Evolutionary conservation across 2,329 filamentous ascomycete species (phyloP), one percentile per base, ranked within the genome.

Genomic region (Cercospora canescens): DNA sequence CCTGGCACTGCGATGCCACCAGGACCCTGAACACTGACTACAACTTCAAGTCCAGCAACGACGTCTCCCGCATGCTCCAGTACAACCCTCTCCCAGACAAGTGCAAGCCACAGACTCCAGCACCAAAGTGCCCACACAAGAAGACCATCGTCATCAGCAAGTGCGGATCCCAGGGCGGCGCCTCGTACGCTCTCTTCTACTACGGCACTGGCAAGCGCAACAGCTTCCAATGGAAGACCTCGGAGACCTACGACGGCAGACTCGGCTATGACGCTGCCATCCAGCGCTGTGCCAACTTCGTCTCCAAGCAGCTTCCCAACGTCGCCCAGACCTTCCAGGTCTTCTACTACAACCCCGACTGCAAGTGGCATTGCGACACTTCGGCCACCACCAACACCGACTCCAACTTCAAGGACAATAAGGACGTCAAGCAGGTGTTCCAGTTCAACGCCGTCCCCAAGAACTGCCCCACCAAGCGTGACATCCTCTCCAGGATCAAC

Each of bases 91-190:
- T 55, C 28, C 52, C 52, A 34, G 52, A 34, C 6, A 18, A 30
- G 12, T 55, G 52, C 52, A 50, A 50, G 28, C 52, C 52, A 2
- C 52, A n/a, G 18, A 55, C 28, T 16, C 52, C 52, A 34, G 28
- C 45, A 24, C 18, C 24, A 12, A 50, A 24, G 9, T 55, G 52
- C 52, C 52, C 52, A n/a, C 26, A 32, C 26, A 35, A 32, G 28
- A 55, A 55, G 28, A 55, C 52, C 52, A 55, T 55, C 32, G 52
- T 55, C 28, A 55, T 28, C 52, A 35, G 52, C 52, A 55, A 35
- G 3, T 55, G 52, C 28, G 26, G 28, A 12, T 48, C 41, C 52
- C 24, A 54, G 48, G 18, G 18, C 52, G n/a, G 28, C 28, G 52
- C 52, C n/a, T 55, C 52, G 6, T 55, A 32, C 52, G 18, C 28